Conservation (phyloP, 345 rosid species). For the Moringa oleifera region DNA sequence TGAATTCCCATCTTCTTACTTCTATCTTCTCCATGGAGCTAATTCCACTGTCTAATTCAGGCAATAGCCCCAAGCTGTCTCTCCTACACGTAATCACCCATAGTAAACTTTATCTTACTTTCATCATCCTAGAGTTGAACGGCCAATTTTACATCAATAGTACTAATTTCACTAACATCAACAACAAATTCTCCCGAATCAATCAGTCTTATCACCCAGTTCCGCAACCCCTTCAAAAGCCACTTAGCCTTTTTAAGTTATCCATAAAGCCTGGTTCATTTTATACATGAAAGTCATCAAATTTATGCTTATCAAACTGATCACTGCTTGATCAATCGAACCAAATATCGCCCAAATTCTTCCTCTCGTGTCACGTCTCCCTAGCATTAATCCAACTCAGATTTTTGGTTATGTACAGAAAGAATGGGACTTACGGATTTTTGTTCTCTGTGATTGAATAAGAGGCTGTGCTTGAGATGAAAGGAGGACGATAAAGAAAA, state of each 20-base stretch:
- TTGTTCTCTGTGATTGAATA: too few relatives aligned
- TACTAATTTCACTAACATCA: slow-evolving; percentile 14
- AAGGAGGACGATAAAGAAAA: too few relatives aligned
- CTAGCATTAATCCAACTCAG: slow-evolving; percentile 93
- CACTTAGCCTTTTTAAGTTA: slow-evolving; percentile 14
- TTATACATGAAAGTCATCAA: slow-evolving; percentile 32
- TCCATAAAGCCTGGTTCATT: slow-evolving; percentile 32
- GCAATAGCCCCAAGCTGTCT: slow-evolving; percentile 18
- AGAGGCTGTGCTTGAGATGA: too few relatives aligned
- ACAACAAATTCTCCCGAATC: slow-evolving; percentile 15
- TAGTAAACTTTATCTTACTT: slow-evolving; percentile 16
- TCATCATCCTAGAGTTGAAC: slow-evolving; percentile 20
- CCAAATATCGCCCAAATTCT: slow-evolving; percentile 65
- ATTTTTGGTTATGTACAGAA: too few relatives aligned
- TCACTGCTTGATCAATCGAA: slow-evolving; percentile 88
- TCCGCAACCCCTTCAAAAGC: slow-evolving; percentile 24
- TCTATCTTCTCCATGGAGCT: slow-evolving; percentile 10
- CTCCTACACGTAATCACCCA: slow-evolving; percentile 16
- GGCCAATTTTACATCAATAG: slow-evolving; percentile 21
- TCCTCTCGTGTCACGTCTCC: slow-evolving; percentile 38
- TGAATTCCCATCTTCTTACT: slow-evolving; percentile 12
- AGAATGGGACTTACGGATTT: too few relatives aligned
- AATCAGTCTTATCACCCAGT: slow-evolving; percentile 8
- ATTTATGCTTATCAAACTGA: slow-evolving; percentile 51
- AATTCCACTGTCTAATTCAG: slow-evolving; percentile 20